Percentiles rank a stretch among this genome's conserved stretches.
Evolutionary conservation across 441 rosid genomes (phyloP).

Genomic region (Croton setiger): DNA sequence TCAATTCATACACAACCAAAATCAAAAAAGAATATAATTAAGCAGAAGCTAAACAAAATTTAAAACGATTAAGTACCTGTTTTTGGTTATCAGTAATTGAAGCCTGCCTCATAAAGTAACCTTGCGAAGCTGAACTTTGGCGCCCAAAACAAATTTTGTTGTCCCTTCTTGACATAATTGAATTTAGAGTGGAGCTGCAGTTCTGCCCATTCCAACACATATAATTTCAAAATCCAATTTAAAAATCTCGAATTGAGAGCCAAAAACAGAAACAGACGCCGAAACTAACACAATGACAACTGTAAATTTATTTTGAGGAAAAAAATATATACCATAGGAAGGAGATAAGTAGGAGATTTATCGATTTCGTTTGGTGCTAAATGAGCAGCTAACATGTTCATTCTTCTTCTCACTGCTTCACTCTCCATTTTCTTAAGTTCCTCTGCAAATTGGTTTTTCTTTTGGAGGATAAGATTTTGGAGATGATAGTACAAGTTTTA

Average conservation of each 20-base stretch:
- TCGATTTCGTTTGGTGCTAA: slow-evolving; percentile 42
- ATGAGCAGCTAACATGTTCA: slow-evolving; percentile 59
- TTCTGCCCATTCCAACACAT: no score
- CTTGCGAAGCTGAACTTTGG: slow-evolving; percentile 64
- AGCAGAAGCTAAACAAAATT: background rate
- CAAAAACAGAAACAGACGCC: no score
- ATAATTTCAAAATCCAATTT: no score
- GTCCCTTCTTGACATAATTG: slow-evolving; percentile 50
- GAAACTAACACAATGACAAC: no score
- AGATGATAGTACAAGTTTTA: background rate
- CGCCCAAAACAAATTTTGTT: slow-evolving; percentile 58
- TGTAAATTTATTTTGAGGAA: no score
- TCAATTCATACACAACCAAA: background rate
- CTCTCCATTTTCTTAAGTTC: slow-evolving; percentile 43
- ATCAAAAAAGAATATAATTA: background rate
- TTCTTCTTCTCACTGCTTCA: slow-evolving; percentile 56
- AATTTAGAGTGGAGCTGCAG: slow-evolving; percentile 65
- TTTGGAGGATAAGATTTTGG: background rate
- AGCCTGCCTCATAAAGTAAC: slow-evolving; percentile 66
- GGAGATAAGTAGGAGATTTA: slow-evolving; percentile 38
- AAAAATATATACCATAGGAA: slow-evolving; percentile 70
- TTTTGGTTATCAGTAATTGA: slow-evolving; percentile 24
- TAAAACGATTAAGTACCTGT: slow-evolving; percentile 34
- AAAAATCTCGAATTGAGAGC: no score
- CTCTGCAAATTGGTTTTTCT: background rate